Evolutionary conservation across 2,329 filamentous ascomycete species (phyloP).

Genomic region (Colletotrichum sp.): DNA sequence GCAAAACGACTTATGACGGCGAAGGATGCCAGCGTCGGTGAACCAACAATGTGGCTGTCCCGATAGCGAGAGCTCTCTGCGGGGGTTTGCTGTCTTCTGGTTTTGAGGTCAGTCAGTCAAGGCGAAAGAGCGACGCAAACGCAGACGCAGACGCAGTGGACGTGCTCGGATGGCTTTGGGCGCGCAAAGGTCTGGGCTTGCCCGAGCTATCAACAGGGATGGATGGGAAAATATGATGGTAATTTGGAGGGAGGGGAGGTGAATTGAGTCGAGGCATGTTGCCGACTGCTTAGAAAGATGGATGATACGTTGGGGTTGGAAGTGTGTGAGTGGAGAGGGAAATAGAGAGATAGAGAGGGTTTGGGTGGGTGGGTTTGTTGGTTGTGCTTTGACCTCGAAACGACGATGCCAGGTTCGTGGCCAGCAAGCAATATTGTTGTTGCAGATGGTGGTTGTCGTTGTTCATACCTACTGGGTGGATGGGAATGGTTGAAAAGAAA

Average conservation of each 20-base stretch:
- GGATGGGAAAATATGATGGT: not conserved
- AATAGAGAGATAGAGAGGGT: not conserved
- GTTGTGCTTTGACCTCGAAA: constrained; percentile 15
- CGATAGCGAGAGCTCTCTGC: not conserved
- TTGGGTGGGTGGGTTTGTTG: not conserved
- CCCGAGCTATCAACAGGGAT: not conserved
- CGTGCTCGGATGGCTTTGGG: not conserved
- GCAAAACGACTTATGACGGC: not conserved
- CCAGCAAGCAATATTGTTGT: not conserved
- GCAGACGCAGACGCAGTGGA: not conserved
- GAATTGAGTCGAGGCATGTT: not conserved
- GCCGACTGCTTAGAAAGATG: not conserved
- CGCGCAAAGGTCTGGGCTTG: not conserved
- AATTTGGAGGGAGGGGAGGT: not conserved
- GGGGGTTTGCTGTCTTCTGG: not conserved
- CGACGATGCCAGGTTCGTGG: not conserved
- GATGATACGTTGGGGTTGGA: not conserved
- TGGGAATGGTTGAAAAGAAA: not conserved
- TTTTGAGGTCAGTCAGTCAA: not conserved
- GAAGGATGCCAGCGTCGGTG: not conserved
- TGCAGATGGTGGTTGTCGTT: not conserved
- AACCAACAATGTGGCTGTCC: not conserved
- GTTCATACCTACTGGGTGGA: not conserved
- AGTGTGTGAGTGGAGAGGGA: not conserved
- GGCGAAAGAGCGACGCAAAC: not conserved